Base-by-base conservation (phyloP, 345 rosid genomes). In the Balakata baccata region DNA sequence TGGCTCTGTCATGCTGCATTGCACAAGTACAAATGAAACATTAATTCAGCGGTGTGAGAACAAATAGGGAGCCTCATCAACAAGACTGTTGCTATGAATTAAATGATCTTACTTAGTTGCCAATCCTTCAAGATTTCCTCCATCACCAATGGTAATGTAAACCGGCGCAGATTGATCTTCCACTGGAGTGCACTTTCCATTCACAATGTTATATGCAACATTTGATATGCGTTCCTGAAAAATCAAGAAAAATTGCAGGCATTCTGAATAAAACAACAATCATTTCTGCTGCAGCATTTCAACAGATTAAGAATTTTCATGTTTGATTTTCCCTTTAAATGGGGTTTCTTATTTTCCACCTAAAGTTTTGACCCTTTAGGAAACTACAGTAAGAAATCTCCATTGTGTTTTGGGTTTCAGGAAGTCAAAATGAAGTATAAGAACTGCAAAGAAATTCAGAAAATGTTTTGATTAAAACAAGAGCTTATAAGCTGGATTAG, bases 51-150 rank as follows among this genome's bases (percentile, higher is more conserved):
- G 11, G n/a, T 16, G 34, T 29, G 34, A 25, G 22, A 11, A 50
- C 13, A 29, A 18, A 68, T 3, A 56, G 20, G 43, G 18, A 69
- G 6, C 5, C 0, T 22, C 11, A 41, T 34, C 4, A 13, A 14
- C 34, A 2, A 57, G 43, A 54, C 17, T n/a, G 20, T 16, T 25
- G n/a, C 43, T 25, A n/a, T 18, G 41, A 29, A 29, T 29, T 43
- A 3, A 38, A 49, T n/a, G 7, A 60, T 77, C 78, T 86, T 85
- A 94, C 97, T 85, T 86, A 64, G 74, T 89, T 43, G 91, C 91
- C 60, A 94, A 83, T 70, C 98, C 96, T 80, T 94, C 98, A 11
- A 84, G 34, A 74, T 94, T 94, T 47, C 97, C 98, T 68, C 98
- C 97, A 67, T 94, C 97, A 0, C 97, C 97, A 59, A 94, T 86